Evolutionary conservation across 352 stramenopile species (phyloP).

Genomic region (Pythium grandisporangium): DNA sequence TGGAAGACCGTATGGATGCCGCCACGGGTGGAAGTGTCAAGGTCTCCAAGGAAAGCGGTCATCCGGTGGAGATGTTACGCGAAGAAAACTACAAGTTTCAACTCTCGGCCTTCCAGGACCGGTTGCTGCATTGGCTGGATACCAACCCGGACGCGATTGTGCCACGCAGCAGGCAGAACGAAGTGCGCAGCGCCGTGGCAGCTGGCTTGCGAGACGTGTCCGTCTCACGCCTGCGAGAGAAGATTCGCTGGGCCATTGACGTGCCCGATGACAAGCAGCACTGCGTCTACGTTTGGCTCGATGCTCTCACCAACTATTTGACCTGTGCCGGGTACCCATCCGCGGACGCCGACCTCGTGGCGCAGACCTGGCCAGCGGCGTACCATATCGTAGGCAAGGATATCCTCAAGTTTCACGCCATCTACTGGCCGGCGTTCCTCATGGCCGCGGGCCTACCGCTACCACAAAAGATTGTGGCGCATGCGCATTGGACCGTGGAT

Average conservation of each 20-base stretch:
- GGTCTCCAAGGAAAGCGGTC: slow-evolving; percentile 87
- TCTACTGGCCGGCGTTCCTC: slow-evolving; percentile 98
- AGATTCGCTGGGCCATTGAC: slow-evolving; percentile 95
- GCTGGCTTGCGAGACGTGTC: slow-evolving; percentile 94
- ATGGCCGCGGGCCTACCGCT: slow-evolving; percentile 89
- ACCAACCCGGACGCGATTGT: slow-evolving; percentile 86
- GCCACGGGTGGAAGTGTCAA: slow-evolving; percentile 25
- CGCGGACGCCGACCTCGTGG: slow-evolving; percentile 7
- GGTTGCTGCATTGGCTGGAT: slow-evolving; percentile 88
- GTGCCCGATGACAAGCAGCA: slow-evolving; percentile 89
- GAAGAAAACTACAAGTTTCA: slow-evolving; percentile 99
- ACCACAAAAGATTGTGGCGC: slow-evolving; percentile 93
- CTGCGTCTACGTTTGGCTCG: slow-evolving; percentile 99
- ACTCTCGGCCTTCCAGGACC: slow-evolving; percentile 91
- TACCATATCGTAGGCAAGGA: slow-evolving; percentile 98
- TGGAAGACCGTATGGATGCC: slow-evolving; percentile 72
- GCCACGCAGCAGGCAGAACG: slow-evolving; percentile 87
- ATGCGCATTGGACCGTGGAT: slow-evolving; percentile 98
- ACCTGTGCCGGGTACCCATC: slow-evolving; percentile 91
- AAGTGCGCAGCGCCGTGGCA: slow-evolving; percentile 84
- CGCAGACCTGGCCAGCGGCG: slow-evolving; percentile 50
- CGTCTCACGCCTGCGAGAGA: slow-evolving; percentile 92
- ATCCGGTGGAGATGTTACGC: slow-evolving; percentile 91
- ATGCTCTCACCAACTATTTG: slow-evolving; percentile 98
- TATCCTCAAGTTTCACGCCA: slow-evolving; percentile 98